Evolutionary conservation across 768 basidiomycete species (phyloP).

Genomic region (Boletus subparvulus): DNA sequence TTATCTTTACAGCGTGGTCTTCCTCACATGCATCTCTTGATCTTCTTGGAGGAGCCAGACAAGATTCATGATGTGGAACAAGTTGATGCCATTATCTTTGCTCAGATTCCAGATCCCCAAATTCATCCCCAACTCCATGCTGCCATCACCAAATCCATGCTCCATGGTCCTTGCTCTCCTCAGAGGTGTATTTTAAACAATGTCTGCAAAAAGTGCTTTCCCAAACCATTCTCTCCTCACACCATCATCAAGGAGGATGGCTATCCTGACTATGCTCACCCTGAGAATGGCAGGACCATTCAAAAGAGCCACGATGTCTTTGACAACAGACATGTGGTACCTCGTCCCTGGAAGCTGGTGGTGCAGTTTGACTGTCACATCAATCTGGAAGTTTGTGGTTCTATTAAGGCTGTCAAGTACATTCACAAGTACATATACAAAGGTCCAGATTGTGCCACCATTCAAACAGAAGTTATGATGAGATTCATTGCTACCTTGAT

Average conservation of each 20-base stretch:
- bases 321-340: too few relatives aligned
- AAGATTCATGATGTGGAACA: neutral
- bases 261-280: constrained; percentile 31
- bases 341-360: too few relatives aligned
- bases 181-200: constrained; percentile 32
- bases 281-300: too few relatives aligned
- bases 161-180: constrained; percentile 43
- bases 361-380: too few relatives aligned
- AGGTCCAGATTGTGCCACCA: too few relatives aligned
- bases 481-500: too few relatives aligned
- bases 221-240: constrained; percentile 35
- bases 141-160: constrained; percentile 37
- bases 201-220: constrained; percentile 37
- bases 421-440: too few relatives aligned
- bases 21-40: neutral
- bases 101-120: neutral
- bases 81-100: neutral
- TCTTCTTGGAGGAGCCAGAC: neutral
- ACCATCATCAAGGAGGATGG: constrained; percentile 41
- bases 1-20: too few relatives aligned
- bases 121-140: neutral
- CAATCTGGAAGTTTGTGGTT: too few relatives aligned
- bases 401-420: too few relatives aligned
- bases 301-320: too few relatives aligned
- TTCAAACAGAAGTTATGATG: too few relatives aligned